Conservation (phyloP, 1,139 yeast species). For the Hyphopichia khmerensis region DNA sequence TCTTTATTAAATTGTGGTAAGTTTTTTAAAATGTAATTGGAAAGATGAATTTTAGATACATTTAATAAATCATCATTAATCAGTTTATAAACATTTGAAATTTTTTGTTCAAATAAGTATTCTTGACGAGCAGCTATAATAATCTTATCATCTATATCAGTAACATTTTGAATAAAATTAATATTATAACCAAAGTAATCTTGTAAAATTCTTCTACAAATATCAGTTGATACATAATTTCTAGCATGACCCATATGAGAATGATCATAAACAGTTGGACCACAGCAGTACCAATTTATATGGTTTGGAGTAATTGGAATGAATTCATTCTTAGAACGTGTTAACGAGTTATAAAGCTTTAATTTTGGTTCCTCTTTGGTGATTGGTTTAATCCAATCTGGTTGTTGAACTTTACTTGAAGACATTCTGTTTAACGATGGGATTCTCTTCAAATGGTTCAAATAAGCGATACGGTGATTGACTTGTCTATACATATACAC, state of each 20-base stretch:
- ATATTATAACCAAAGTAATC: conserved; percentile 90
- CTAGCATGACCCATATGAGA: conserved; percentile 99
- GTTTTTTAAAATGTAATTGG: conserved; percentile 54
- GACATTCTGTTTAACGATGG: conserved; percentile 19
- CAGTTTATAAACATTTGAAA: conserved; percentile 28
- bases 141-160: conserved; percentile 97
- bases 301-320: conserved; percentile 59
- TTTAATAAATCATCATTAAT: conserved; percentile 37
- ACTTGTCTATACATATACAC: conserved; percentile 1
- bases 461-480: neutral
- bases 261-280: conserved; percentile 97
- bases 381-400: conserved; percentile 38
- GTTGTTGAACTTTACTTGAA: conserved; percentile 30
- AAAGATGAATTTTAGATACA: conserved; percentile 44
- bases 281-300: conserved; percentile 96
- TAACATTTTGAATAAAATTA: conserved; percentile 88
- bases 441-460: conserved; percentile 4
- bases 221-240: conserved; percentile 92
- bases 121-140: conserved; percentile 92
- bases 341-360: conserved; percentile 70
- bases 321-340: conserved; percentile 77
- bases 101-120: conserved; percentile 65
- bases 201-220: conserved; percentile 81
- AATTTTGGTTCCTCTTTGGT: conserved; percentile 20
- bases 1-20: conserved; percentile 42